Evolutionary conservation across 495 filamentous ascomycete species (phyloP).

Genomic region (Tuber borchii): DNA sequence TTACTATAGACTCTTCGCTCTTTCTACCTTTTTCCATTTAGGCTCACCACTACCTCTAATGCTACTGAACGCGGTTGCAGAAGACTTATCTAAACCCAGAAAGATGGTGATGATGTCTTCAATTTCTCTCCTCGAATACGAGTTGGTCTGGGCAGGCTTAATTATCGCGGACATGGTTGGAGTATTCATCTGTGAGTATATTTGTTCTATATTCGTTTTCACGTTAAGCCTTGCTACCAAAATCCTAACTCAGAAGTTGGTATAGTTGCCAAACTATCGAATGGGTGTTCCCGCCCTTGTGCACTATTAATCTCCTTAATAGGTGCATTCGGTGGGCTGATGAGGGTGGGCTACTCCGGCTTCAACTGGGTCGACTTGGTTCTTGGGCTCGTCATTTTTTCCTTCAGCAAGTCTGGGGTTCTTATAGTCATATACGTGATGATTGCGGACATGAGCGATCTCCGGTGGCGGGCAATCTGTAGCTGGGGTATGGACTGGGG

Average conservation of each 20-base stretch:
- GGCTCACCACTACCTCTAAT: conserved; percentile 6
- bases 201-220: neutral
- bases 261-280: no score
- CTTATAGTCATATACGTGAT: conserved; percentile 26
- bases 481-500: conserved; percentile 25
- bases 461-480: conserved; percentile 22
- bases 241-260: neutral
- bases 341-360: conserved; percentile 14
- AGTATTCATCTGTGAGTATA: conserved; percentile 26
- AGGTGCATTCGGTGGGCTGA: conserved; percentile 18
- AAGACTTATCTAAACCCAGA: neutral
- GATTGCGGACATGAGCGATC: conserved; percentile 31
- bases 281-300: conserved; percentile 24
- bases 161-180: conserved; percentile 23
- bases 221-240: conserved; percentile 1
- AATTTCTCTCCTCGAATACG: conserved; percentile 19
- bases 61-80: neutral
- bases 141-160: conserved; percentile 23
- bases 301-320: conserved; percentile 26
- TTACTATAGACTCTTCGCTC: conserved; percentile 13
- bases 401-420: conserved; percentile 22
- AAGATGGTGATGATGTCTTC: neutral
- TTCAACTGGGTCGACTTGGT: conserved; percentile 21
- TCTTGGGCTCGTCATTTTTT: conserved; percentile 16
- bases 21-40: conserved; percentile 19